Percentiles rank a stretch among this genome's conserved stretches.
Conservation (phyloP, 495 filamentous ascomycete species). For the Talaromyces borbonicus region DNA sequence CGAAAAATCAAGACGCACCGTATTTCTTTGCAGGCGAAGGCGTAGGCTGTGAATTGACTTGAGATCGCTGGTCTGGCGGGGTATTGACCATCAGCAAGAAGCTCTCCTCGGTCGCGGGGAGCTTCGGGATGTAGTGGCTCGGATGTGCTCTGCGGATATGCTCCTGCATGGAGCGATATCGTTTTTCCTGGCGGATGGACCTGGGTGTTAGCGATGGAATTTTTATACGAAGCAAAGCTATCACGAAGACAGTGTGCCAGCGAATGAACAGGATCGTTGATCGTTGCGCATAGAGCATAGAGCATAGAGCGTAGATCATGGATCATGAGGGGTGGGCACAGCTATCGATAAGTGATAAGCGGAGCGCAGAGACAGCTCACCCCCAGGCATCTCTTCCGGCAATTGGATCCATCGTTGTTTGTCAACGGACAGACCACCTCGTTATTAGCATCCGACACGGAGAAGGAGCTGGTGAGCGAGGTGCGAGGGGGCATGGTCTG, state of each 20-base stretch:
- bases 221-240: no score
- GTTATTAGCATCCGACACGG: constrained; percentile 82
- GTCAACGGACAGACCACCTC: constrained; percentile 94
- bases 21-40: constrained; percentile 11
- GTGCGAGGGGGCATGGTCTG: constrained; percentile 76
- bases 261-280: no score
- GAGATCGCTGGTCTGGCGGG: constrained; percentile 63
- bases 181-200: constrained; percentile 97
- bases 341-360: constrained; percentile 10
- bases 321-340: constrained; percentile 8
- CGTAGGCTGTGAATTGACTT: constrained; percentile 46
- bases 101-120: constrained; percentile 97
- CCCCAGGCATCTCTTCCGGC: constrained; percentile 93
- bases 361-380: constrained; percentile 49
- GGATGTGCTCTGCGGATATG: constrained; percentile 97
- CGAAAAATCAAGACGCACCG: constrained; percentile 28
- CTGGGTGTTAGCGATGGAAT: no score
- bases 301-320: constrained; percentile 6
- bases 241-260: no score
- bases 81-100: constrained; percentile 92
- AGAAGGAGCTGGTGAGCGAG: constrained; percentile 82
- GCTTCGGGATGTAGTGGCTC: constrained; percentile 96
- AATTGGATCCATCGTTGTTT: constrained; percentile 94
- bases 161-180: constrained; percentile 98
- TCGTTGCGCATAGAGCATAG: no score